phyloP scores from a whole-genome alignment of 2,329 filamentous ascomycete species.

The Lithohypha guttulata region DNA sequence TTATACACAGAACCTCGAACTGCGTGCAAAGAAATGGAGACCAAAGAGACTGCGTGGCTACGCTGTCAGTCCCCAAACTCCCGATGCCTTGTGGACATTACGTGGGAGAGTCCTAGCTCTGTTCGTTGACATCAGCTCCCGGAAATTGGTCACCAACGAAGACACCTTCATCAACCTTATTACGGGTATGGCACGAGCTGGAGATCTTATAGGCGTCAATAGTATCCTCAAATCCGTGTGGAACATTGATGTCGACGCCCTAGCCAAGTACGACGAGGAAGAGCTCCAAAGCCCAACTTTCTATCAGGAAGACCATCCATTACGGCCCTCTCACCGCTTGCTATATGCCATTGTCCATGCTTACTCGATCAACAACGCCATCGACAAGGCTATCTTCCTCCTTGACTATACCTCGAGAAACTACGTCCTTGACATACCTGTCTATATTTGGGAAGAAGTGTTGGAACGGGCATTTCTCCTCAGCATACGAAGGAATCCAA shows the following conservation, averaged over 20 bases:
- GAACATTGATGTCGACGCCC: conserved; percentile 40
- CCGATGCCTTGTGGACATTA: conserved; percentile 23
- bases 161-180: conserved; percentile 45
- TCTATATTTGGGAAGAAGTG: conserved; percentile 53
- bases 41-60: conserved; percentile 20
- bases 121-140: conserved; percentile 39
- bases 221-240: conserved; percentile 43
- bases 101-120: conserved; percentile 28
- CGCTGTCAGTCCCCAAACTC: conserved; percentile 15
- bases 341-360: conserved; percentile 57
- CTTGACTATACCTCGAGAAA: conserved; percentile 52
- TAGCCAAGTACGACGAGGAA: conserved; percentile 28
- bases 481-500: conserved; percentile 32
- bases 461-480: conserved; percentile 57
- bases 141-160: conserved; percentile 36
- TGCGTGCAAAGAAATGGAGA: conserved; percentile 17
- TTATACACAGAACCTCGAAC: conserved; percentile 20
- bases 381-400: conserved; percentile 47
- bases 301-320: conserved; percentile 40
- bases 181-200: conserved; percentile 42
- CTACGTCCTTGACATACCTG: conserved; percentile 49
- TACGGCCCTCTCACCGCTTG: conserved; percentile 49
- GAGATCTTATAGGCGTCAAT: conserved; percentile 37
- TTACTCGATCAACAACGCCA: conserved; percentile 55
- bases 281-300: conserved; percentile 27